phyloP scores from a whole-genome alignment of 106 monocot species.

The Dendrobium huoshanense region DNA sequence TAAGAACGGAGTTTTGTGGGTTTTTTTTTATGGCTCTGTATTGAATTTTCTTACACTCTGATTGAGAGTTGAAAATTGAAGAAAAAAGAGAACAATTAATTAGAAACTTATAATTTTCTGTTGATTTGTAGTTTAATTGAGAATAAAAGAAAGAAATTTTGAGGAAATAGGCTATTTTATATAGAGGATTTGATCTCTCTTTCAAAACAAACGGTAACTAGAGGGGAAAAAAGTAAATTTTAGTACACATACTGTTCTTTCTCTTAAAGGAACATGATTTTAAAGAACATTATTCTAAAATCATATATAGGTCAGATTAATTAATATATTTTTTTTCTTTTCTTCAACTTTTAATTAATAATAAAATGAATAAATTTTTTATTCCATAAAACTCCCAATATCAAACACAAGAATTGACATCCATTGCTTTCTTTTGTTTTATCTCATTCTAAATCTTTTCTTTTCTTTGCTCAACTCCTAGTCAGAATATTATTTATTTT shows the following conservation, averaged over 20 bases:
- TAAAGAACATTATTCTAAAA: background rate
- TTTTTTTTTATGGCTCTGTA: too few species aligned
- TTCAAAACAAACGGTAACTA: background rate
- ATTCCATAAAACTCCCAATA: background rate
- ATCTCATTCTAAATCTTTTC: background rate
- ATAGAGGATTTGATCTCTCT: background rate
- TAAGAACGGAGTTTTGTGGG: slow-evolving; percentile 14
- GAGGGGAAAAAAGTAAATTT: background rate
- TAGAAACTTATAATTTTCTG: background rate
- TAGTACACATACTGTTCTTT: background rate
- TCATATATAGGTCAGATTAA: background rate
- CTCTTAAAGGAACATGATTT: background rate
- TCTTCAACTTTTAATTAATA: background rate
- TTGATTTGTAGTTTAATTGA: background rate
- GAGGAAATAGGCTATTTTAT: background rate
- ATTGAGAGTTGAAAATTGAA: background rate
- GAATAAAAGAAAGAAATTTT: background rate
- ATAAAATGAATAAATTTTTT: background rate
- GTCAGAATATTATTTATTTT: background rate
- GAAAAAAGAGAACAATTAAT: background rate
- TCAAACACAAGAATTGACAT: background rate
- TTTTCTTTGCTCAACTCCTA: background rate
- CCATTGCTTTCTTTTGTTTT: background rate
- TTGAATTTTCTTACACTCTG: background rate
- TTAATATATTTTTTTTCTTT: too few species aligned